Evolutionary conservation across 2,329 filamentous ascomycete genomes (phyloP).

Genomic region (Shiraia bambusicola): DNA sequence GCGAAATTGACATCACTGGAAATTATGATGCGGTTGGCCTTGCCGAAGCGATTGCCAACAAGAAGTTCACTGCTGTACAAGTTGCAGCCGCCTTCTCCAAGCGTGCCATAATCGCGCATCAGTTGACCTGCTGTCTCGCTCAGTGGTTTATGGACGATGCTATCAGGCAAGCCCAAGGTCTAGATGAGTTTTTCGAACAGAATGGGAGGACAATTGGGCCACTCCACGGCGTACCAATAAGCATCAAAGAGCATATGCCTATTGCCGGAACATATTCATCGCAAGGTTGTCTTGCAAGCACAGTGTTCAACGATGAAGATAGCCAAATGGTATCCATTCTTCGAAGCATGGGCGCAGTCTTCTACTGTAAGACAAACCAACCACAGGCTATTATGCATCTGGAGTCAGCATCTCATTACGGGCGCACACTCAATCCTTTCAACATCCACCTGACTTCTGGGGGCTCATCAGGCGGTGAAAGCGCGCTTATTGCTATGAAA

Average conservation of each 20-base stretch:
- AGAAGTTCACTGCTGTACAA: slow-evolving; percentile 42
- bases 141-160: slow-evolving; percentile 26
- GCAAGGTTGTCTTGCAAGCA: slow-evolving; percentile 53
- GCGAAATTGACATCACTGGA: slow-evolving; percentile 55
- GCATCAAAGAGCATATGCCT: slow-evolving; percentile 54
- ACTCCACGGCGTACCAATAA: slow-evolving; percentile 55
- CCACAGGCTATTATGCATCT: slow-evolving; percentile 55
- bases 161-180: slow-evolving; percentile 16
- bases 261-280: slow-evolving; percentile 57
- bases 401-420: slow-evolving; percentile 58
- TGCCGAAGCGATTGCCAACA: slow-evolving; percentile 42
- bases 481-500: slow-evolving; percentile 21
- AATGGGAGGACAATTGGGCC: slow-evolving; percentile 26
- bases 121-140: slow-evolving; percentile 19
- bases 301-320: slow-evolving; percentile 52
- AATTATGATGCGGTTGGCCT: slow-evolving; percentile 49
- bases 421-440: slow-evolving; percentile 47
- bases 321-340: slow-evolving; percentile 58
- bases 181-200: slow-evolving; percentile 49
- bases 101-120: slow-evolving; percentile 22
- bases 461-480: slow-evolving; percentile 45
- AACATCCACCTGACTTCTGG: slow-evolving; percentile 50
- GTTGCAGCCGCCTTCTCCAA: slow-evolving; percentile 37
- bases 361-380: slow-evolving; percentile 55
- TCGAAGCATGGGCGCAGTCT: slow-evolving; percentile 54